Conservation (phyloP, 768 basidiomycete genomes). For the Suillus variegatus region DNA sequence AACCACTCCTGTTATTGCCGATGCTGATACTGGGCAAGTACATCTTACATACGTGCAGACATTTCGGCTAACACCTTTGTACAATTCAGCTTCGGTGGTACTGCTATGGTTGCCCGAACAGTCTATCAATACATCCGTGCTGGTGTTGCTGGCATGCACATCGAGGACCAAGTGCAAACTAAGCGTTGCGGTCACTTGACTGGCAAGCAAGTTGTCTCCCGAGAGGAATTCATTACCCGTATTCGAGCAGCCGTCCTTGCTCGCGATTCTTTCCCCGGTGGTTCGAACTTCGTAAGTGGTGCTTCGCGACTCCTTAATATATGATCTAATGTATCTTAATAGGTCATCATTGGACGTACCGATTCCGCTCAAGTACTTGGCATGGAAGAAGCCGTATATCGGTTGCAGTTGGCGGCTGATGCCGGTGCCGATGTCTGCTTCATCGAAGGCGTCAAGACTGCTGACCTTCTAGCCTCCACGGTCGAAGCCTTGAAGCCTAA, state of each 20-base stretch:
- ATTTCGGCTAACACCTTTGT: slow-evolving; percentile 19
- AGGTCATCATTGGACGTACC: slow-evolving; percentile 76
- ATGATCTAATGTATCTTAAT: neutral
- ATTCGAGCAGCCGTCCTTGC: slow-evolving; percentile 79
- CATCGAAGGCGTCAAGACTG: slow-evolving; percentile 75
- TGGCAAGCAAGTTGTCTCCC: slow-evolving; percentile 81
- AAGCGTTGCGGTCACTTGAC: slow-evolving; percentile 79
- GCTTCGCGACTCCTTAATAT: neutral
- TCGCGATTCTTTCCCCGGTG: slow-evolving; percentile 72
- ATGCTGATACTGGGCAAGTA: slow-evolving; percentile 74
- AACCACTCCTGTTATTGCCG: slow-evolving; percentile 70
- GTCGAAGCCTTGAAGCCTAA: slow-evolving; percentile 71
- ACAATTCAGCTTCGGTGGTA: slow-evolving; percentile 59
- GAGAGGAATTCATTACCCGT: slow-evolving; percentile 72
- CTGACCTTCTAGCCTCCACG: slow-evolving; percentile 62
- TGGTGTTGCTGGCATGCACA: slow-evolving; percentile 75
- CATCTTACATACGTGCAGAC: neutral
- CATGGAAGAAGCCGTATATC: slow-evolving; percentile 71
- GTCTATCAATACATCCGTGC: slow-evolving; percentile 69
- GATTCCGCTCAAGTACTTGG: slow-evolving; percentile 79
- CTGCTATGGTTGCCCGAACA: slow-evolving; percentile 74
- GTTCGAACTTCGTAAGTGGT: slow-evolving; percentile 65
- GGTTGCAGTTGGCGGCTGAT: slow-evolving; percentile 69
- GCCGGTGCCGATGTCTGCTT: slow-evolving; percentile 82
- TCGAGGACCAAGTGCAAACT: slow-evolving; percentile 82